Conservation (phyloP, 116 monocot genomes). For the Dioscorea cayenensis region DNA sequence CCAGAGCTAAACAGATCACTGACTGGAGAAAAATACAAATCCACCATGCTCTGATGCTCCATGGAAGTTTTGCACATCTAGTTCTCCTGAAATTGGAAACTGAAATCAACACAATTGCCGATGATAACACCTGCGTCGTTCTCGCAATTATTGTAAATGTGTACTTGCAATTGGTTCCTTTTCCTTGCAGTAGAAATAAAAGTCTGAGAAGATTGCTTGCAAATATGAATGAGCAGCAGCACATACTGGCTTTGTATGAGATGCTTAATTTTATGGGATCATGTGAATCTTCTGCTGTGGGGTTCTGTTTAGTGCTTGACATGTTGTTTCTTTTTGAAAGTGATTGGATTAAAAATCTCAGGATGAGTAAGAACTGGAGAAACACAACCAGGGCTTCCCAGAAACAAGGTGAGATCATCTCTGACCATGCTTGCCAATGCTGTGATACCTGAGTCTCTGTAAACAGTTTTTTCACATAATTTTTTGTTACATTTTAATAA, state of each 20-base stretch:
- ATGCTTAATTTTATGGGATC: constrained; percentile 18
- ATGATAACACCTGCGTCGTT: constrained; percentile 43
- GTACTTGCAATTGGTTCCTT: constrained; percentile 24
- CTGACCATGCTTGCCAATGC: constrained; percentile 1
- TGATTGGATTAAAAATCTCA: constrained; percentile 22
- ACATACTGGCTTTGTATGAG: constrained; percentile 45
- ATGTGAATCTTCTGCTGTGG: neutral
- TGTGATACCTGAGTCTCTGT: neutral
- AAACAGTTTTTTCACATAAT: too few species aligned
- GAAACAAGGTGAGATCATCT: constrained; percentile 30
- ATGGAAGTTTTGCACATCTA: constrained; percentile 36
- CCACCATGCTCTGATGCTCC: constrained; percentile 71
- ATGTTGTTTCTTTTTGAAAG: constrained; percentile 26
- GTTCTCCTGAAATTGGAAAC: constrained; percentile 35
- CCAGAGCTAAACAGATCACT: constrained; percentile 17
- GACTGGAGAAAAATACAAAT: constrained; percentile 49
- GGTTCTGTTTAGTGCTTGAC: constrained; percentile 11
- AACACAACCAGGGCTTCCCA: constrained; percentile 33
- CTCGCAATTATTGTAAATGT: constrained; percentile 25
- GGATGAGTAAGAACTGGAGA: constrained; percentile 46
- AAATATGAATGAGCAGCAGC: constrained; percentile 48
- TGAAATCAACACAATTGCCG: constrained; percentile 27
- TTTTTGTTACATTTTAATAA: too few species aligned
- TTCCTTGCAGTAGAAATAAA: constrained; percentile 19
- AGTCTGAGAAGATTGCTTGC: constrained; percentile 30